These are phyloP conservation scores for Kregervanrija pseudodelftensis DNA, from an alignment of 805 yeast genomes.

Conservation along the genomic window DNA sequence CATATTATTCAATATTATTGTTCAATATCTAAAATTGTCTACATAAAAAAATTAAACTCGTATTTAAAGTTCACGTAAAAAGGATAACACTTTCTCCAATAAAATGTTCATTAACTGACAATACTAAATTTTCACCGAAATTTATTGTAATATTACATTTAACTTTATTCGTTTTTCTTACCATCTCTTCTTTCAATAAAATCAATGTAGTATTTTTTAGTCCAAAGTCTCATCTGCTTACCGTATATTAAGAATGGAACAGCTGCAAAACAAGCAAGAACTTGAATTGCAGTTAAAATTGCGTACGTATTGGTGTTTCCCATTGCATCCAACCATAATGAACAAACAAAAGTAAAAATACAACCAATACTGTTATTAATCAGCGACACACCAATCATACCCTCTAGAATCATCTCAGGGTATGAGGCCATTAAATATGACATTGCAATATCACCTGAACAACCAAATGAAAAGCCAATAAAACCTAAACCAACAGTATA, in stretches of 20 bases:
- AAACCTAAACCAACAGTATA: slow-evolving; percentile 54
- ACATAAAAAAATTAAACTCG: too few relatives aligned
- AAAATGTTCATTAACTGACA: too few relatives aligned
- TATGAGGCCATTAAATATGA: slow-evolving; percentile 60
- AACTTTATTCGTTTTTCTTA: neutral
- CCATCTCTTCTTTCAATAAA: slow-evolving; percentile 50
- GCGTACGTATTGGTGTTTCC: slow-evolving; percentile 56
- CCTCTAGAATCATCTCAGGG: slow-evolving; percentile 63
- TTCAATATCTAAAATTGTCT: too few relatives aligned
- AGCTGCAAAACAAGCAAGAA: slow-evolving; percentile 43
- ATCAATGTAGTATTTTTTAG: slow-evolving; percentile 46
- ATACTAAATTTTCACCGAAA: neutral
- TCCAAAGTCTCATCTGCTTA: slow-evolving; percentile 48
- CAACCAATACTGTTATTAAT: slow-evolving; percentile 62
- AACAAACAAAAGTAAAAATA: slow-evolving; percentile 59
- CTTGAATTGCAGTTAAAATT: slow-evolving; percentile 53
- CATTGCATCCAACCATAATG: slow-evolving; percentile 48
- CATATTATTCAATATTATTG: too few relatives aligned
- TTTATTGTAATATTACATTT: neutral
- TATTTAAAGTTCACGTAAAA: too few relatives aligned
- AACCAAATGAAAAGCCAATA: slow-evolving; percentile 64
- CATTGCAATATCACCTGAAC: slow-evolving; percentile 66
- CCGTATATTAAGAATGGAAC: slow-evolving; percentile 44
- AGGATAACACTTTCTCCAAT: too few relatives aligned
- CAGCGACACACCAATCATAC: slow-evolving; percentile 62